Evolutionary conservation across 2,329 filamentous ascomycete genomes (phyloP).

Genomic region (Botrytis fragariae): DNA sequence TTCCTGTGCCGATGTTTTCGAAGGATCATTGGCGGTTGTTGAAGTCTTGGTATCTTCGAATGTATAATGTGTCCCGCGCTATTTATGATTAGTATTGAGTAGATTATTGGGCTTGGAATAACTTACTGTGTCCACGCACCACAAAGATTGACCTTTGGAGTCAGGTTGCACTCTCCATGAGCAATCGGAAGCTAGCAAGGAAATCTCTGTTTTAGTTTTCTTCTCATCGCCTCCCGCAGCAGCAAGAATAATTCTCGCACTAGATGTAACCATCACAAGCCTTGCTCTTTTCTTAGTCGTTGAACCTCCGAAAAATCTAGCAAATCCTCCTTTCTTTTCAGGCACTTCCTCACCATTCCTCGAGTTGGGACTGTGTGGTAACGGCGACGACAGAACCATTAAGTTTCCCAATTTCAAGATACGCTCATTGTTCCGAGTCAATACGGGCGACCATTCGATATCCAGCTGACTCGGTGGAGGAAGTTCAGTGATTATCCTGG

Average conservation of each 20-base stretch:
- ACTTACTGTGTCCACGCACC: slow-evolving; percentile 90
- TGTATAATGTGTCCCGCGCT: slow-evolving; percentile 82
- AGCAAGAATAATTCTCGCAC: slow-evolving; percentile 83
- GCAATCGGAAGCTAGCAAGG: slow-evolving; percentile 72
- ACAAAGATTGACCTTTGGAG: slow-evolving; percentile 81
- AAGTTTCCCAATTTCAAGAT: slow-evolving; percentile 93
- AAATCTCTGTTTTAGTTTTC: slow-evolving; percentile 87
- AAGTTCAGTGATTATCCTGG: slow-evolving; percentile 87
- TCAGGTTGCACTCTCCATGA: slow-evolving; percentile 79
- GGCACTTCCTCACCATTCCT: slow-evolving; percentile 71
- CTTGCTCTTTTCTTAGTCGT: slow-evolving; percentile 90
- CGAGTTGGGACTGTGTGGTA: slow-evolving; percentile 70
- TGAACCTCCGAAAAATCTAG: slow-evolving; percentile 88
- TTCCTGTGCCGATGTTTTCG: slow-evolving; percentile 73
- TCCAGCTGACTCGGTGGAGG: slow-evolving; percentile 96
- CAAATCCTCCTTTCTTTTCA: slow-evolving; percentile 92
- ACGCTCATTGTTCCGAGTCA: slow-evolving; percentile 86
- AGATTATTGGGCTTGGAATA: slow-evolving; percentile 4
- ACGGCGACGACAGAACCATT: slow-evolving; percentile 75
- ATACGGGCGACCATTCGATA: slow-evolving; percentile 96
- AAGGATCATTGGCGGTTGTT: slow-evolving; percentile 55
- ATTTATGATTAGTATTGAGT: slow-evolving; percentile 25
- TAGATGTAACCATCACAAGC: slow-evolving; percentile 91
- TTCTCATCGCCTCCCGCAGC: slow-evolving; percentile 94
- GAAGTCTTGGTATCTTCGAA: slow-evolving; percentile 90